phyloP scores from a whole-genome alignment of 2,329 filamentous ascomycete species.

The Calonectria hongkongensis region DNA sequence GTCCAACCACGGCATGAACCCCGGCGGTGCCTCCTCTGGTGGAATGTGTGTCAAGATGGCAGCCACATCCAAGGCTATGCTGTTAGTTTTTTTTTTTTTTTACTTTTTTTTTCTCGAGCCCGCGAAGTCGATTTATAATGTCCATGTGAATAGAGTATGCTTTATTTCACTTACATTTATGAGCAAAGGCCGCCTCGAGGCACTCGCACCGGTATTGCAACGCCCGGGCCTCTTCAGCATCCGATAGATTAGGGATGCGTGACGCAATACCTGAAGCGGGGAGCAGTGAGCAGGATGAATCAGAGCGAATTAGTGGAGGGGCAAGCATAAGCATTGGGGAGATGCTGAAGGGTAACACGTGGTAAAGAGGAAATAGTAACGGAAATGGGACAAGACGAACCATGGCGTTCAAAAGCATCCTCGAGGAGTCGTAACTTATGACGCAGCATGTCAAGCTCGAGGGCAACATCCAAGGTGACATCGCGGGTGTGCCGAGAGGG shows the following conservation, averaged over 20 bases:
- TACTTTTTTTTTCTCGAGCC: not conserved
- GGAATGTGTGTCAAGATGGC: slow-evolving; percentile 56
- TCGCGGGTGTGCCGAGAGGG: slow-evolving; percentile 69
- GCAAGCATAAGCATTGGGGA: slow-evolving; percentile 34
- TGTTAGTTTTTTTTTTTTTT: slow-evolving; percentile 45
- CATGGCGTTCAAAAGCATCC: slow-evolving; percentile 68
- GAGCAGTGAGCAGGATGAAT: slow-evolving; percentile 45
- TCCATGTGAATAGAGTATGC: not conserved
- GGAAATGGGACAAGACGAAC: slow-evolving; percentile 60
- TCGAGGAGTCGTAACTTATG: slow-evolving; percentile 72
- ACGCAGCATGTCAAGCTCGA: slow-evolving; percentile 73
- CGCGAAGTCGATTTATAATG: slow-evolving; percentile 2
- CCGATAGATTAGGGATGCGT: slow-evolving; percentile 68
- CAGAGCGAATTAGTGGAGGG: slow-evolving; percentile 29
- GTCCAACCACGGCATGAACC: slow-evolving; percentile 72
- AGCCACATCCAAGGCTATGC: slow-evolving; percentile 57
- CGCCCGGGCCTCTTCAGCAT: slow-evolving; percentile 74
- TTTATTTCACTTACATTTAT: slow-evolving; percentile 55
- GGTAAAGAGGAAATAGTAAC: slow-evolving; percentile 35
- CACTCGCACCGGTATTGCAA: slow-evolving; percentile 77
- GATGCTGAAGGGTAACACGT: slow-evolving; percentile 32
- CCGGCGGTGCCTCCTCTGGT: slow-evolving; percentile 62
- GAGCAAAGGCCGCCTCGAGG: slow-evolving; percentile 71
- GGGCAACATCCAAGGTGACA: slow-evolving; percentile 66
- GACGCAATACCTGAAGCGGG: slow-evolving; percentile 53